Percentiles rank a stretch among this genome's conserved stretches.
These are phyloP conservation scores for Lentinula lateritia DNA, from an alignment of 768 basidiomycete genomes.

Conservation along the genomic window DNA sequence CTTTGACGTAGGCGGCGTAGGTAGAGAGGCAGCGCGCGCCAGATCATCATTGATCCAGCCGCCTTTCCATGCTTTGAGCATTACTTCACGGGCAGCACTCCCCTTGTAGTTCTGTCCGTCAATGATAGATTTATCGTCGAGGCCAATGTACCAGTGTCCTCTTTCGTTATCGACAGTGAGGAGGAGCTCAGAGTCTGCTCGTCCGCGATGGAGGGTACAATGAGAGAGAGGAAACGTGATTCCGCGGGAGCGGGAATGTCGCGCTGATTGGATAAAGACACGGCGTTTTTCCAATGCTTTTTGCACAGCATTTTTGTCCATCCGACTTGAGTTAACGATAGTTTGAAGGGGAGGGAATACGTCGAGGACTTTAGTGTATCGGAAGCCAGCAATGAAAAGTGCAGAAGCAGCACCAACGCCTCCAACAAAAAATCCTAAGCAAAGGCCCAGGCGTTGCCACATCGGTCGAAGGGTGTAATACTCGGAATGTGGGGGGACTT, in stretches of 20 bases:
- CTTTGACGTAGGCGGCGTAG: neutral
- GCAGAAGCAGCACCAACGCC: conserved; percentile 24
- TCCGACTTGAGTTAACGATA: neutral
- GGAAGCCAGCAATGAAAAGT: conserved; percentile 22
- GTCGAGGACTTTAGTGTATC: conserved; percentile 26
- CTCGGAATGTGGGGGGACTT: conserved; percentile 3
- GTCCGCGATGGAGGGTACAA: conserved; percentile 24
- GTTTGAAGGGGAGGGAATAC: conserved; percentile 15
- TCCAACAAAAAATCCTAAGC: conserved; percentile 21
- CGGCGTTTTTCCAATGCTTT: conserved; percentile 14
- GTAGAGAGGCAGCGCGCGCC: neutral
- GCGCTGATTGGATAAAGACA: conserved; percentile 26
- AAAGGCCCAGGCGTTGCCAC: conserved; percentile 28
- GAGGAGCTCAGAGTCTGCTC: conserved; percentile 26
- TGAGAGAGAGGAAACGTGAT: conserved; percentile 18
- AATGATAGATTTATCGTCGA: conserved; percentile 21
- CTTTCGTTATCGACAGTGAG: conserved; percentile 21
- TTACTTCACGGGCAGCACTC: conserved; percentile 18
- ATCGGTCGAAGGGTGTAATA: conserved; percentile 23
- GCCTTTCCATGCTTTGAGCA: conserved; percentile 23
- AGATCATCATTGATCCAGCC: conserved; percentile 5
- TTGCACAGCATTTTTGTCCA: neutral
- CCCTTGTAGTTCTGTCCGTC: conserved; percentile 15
- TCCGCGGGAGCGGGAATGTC: conserved; percentile 23
- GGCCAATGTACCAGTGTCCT: conserved; percentile 29